Evolutionary conservation across 2,329 filamentous ascomycete species (phyloP), one percentile per base, ranked within the genome.

Genomic region (Fusarium avenaceum): DNA sequence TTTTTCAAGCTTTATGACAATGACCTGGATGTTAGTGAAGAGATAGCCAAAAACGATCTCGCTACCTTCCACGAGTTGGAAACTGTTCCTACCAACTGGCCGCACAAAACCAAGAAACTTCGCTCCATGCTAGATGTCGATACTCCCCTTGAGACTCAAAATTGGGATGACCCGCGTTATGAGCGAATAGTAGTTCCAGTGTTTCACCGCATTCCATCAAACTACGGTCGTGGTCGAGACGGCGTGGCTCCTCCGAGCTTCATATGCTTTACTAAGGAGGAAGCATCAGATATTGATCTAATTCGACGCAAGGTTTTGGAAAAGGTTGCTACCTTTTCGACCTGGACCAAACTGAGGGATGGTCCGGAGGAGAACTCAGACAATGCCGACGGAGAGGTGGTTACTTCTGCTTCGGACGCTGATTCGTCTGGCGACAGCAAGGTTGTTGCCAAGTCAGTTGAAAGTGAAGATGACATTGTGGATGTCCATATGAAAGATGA

Each of bases 1-100:
- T 94, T 97, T 78, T 98, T 94, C 83, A 95, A 94, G 75, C 86
- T 93, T 49, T 94, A 96, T 69, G 87, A 93, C 24, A 92, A 97
- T 72, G 81, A 81, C 6, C 76, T 78, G 9, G 84, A 85, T 30
- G 89, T 94, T 11, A 89, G 89, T 0, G 94, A 97, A 57, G 88
- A 90, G 47, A 94, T 97, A 54, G 78, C 82, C 24, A 67, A 75
- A 22, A 91, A 92, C 59, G 87, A 91, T 56, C 83, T 92, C 46
- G 87, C 87, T 13, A 86, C 93, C 28, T 91, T 88, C 32, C 84
- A 91, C 73, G 95, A 99, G 78, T 79, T 98, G 9, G 93, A 97
- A 62, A 82, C 86, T 6, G 83, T 85, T 9, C 94, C 95, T 0
- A 95, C 92, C 4, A 97, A 97, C 76, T 91, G 88, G 80, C 89